Evolutionary conservation across 2,329 filamentous ascomycete species (phyloP).

Genomic region (Penicillium olsonii): DNA sequence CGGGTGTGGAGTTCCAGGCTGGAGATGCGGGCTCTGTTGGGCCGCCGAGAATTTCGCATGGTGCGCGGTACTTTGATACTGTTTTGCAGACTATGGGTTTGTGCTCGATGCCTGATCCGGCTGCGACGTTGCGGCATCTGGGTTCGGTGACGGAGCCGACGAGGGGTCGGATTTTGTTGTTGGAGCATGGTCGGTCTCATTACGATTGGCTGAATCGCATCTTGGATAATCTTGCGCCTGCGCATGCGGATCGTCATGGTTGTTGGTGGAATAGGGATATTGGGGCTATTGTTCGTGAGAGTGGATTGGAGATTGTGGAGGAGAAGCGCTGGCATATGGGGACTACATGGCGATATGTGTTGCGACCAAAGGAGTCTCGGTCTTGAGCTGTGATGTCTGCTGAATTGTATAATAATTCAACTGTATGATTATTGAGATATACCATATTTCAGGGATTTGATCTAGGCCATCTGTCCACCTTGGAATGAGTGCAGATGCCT

Average conservation of each 20-base stretch:
- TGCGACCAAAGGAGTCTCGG: constrained; percentile 38
- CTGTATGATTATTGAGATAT: too few species aligned
- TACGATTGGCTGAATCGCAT: constrained; percentile 51
- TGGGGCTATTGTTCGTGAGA: constrained; percentile 48
- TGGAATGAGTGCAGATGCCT: too few species aligned
- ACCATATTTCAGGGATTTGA: too few species aligned
- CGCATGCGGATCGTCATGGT: constrained; percentile 52
- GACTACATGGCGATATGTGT: constrained; percentile 49
- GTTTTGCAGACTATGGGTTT: constrained; percentile 54
- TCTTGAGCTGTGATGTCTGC: too few species aligned
- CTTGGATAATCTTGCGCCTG: constrained; percentile 49
- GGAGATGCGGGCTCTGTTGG: constrained; percentile 39
- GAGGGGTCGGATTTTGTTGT: constrained; percentile 46
- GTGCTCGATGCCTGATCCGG: constrained; percentile 50
- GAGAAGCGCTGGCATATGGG: constrained; percentile 51
- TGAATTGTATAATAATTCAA: not conserved
- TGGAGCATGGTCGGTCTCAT: constrained; percentile 52
- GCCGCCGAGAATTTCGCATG: constrained; percentile 5
- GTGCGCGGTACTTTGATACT: constrained; percentile 43
- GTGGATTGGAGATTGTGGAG: constrained; percentile 50
- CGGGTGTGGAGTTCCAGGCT: constrained; percentile 34
- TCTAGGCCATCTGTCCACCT: too few species aligned
- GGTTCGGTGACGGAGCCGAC: constrained; percentile 41
- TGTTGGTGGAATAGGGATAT: constrained; percentile 58
- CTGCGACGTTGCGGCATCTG: constrained; percentile 43